These are phyloP conservation scores for Entamoeba histolytica DNA, from an alignment of 208 protist species.

Conservation along the genomic window DNA sequence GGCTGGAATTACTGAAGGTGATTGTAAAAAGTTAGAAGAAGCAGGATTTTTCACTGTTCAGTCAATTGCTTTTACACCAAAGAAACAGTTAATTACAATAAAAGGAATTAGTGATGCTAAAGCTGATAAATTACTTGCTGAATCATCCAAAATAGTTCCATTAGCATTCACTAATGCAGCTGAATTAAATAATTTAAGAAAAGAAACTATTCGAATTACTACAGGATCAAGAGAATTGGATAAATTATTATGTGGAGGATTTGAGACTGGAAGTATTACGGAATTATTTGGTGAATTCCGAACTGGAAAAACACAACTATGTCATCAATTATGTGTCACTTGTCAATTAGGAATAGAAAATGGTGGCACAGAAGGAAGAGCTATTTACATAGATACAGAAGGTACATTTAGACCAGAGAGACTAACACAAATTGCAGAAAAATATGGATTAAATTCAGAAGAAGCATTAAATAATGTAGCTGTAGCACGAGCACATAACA, in stretches of 20 bases:
- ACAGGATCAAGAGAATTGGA: slow-evolving; percentile 71
- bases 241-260: slow-evolving; percentile 68
- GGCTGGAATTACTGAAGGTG: slow-evolving; percentile 14
- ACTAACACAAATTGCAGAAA: slow-evolving; percentile 67
- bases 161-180: neutral
- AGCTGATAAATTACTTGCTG: slow-evolving; percentile 82
- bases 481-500: slow-evolving; percentile 72
- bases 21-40: slow-evolving; percentile 47
- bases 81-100: slow-evolving; percentile 41
- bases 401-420: slow-evolving; percentile 82
- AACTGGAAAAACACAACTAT: slow-evolving; percentile 87
- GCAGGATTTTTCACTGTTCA: slow-evolving; percentile 39
- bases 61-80: slow-evolving; percentile 35
- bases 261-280: slow-evolving; percentile 68
- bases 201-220: slow-evolving; percentile 57
- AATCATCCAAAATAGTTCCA: slow-evolving; percentile 50
- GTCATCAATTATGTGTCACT: slow-evolving; percentile 51
- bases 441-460: slow-evolving; percentile 62
- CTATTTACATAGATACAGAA: slow-evolving; percentile 65
- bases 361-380: slow-evolving; percentile 77
- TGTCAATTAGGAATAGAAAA: slow-evolving; percentile 32
- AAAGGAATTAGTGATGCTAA: slow-evolving; percentile 91
- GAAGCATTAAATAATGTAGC: slow-evolving; percentile 81
- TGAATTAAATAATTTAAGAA: slow-evolving; percentile 21
- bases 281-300: slow-evolving; percentile 59